phyloP scores from a whole-genome alignment of 257 asterid species.

The Scutellaria barbata region DNA sequence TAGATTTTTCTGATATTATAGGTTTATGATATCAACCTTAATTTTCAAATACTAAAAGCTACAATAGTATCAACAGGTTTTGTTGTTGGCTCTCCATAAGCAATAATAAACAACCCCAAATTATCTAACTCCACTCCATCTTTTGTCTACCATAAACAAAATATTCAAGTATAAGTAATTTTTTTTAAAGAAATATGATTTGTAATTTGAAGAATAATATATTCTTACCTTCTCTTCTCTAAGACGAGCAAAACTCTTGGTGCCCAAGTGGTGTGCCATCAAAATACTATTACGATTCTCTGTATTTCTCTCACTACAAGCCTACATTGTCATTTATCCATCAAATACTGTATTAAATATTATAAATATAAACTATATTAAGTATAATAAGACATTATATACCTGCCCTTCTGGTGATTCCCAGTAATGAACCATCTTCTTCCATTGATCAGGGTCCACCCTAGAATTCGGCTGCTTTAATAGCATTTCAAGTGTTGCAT shows the following conservation, averaged over 20 bases:
- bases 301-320: not conserved
- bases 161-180: too few relatives aligned
- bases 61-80: too few relatives aligned
- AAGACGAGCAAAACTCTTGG: not conserved
- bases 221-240: not conserved
- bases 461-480: not conserved
- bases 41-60: too few relatives aligned
- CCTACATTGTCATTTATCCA: not conserved
- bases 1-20: too few relatives aligned
- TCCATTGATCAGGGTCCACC: not conserved
- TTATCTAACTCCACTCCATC: too few relatives aligned
- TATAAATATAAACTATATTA: not conserved
- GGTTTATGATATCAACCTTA: too few relatives aligned
- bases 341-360: not conserved
- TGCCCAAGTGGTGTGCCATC: constrained; percentile 7
- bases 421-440: not conserved
- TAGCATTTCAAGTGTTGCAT: not conserved
- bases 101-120: too few relatives aligned
- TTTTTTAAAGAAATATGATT: not conserved
- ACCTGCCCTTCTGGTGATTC: not conserved
- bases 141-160: too few relatives aligned
- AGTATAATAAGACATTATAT: not conserved
- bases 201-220: too few relatives aligned
- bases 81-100: too few relatives aligned
- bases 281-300: not conserved